A percentile compares a stretch with the other conserved stretches of the same genome.
phyloP scores from a whole-genome alignment of 176 grass and related monocot genomes.

The Puccinellia tenuiflora region DNA sequence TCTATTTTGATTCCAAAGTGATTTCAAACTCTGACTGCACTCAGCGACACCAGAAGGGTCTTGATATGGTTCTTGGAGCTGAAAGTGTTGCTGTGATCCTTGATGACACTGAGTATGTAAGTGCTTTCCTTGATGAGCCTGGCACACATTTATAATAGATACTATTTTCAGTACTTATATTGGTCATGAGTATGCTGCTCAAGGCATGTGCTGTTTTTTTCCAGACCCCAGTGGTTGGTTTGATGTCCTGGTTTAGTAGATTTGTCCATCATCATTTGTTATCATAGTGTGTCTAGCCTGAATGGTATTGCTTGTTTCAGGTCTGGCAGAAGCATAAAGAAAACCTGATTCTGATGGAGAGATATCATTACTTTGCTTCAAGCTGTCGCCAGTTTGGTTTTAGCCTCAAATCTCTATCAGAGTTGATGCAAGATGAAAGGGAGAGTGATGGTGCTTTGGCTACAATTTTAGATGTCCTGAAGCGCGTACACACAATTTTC shows the following conservation, averaged over 20 bases:
- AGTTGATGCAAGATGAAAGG: slow-evolving; percentile 75
- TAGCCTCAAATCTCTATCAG: slow-evolving; percentile 54
- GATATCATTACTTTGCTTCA: slow-evolving; percentile 90
- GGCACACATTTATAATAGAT: background rate
- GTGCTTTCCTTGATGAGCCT: slow-evolving; percentile 16
- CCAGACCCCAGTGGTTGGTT: too few species aligned
- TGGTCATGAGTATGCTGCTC: too few species aligned
- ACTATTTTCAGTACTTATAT: background rate
- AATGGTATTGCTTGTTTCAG: too few species aligned
- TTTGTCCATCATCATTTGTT: too few species aligned
- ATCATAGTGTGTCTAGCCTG: too few species aligned
- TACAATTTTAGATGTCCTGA: slow-evolving; percentile 74
- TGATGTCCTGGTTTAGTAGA: too few species aligned
- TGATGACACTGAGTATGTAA: slow-evolving; percentile 87
- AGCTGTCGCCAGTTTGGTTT: slow-evolving; percentile 64
- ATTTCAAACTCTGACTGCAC: slow-evolving; percentile 86
- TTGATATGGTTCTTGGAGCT: slow-evolving; percentile 89
- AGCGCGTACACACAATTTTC: slow-evolving; percentile 57
- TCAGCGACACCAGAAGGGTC: slow-evolving; percentile 81
- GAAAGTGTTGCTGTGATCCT: slow-evolving; percentile 83
- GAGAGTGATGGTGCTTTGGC: slow-evolving; percentile 74
- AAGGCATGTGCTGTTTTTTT: too few species aligned
- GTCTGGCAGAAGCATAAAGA: slow-evolving; percentile 94
- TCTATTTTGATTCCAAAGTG: slow-evolving; percentile 83
- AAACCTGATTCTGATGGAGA: slow-evolving; percentile 94